Percentiles rank a stretch among this genome's conserved stretches.
Conservation (phyloP, 441 rosid genomes). For the Viola pubescens region DNA sequence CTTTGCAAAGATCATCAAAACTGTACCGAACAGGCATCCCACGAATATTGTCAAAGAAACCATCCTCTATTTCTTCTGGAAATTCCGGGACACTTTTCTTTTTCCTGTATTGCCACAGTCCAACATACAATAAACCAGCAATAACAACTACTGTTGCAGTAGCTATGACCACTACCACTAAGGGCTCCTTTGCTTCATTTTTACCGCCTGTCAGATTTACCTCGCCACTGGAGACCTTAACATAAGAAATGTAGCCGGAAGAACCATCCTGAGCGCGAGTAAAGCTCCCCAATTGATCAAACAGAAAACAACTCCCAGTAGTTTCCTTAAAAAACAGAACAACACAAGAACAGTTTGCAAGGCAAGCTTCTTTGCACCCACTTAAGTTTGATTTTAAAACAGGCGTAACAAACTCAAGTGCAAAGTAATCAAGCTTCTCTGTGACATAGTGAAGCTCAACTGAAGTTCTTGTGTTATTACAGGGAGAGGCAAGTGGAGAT, state of each 20-base stretch:
- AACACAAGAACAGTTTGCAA: slow-evolving; percentile 57
- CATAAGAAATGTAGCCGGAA: slow-evolving; percentile 38
- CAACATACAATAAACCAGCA: slow-evolving; percentile 36
- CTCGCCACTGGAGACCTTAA: slow-evolving; percentile 34
- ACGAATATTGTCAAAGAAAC: slow-evolving; percentile 46
- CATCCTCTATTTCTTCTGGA: slow-evolving; percentile 43
- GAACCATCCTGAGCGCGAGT: slow-evolving; percentile 26
- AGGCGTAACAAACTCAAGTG: slow-evolving; percentile 45
- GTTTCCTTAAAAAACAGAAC: slow-evolving; percentile 56
- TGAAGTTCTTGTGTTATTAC: slow-evolving; percentile 27
- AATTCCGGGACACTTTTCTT: slow-evolving; percentile 24
- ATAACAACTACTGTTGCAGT: slow-evolving; percentile 43
- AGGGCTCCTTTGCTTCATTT: slow-evolving; percentile 18
- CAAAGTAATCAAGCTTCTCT: slow-evolving; percentile 51
- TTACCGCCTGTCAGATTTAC: slow-evolving; percentile 4
- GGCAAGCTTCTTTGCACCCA: slow-evolving; percentile 55
- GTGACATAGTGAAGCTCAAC: slow-evolving; percentile 42
- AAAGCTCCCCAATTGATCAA: slow-evolving; percentile 64
- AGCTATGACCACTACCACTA: slow-evolving; percentile 34
- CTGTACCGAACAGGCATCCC: slow-evolving; percentile 71
- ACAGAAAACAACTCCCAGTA: slow-evolving; percentile 59
- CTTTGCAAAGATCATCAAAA: slow-evolving; percentile 52
- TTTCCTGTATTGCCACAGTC: slow-evolving; percentile 28
- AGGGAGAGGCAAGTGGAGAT: slow-evolving; percentile 48
- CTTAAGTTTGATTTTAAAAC: slow-evolving; percentile 34